phyloP scores from a whole-genome alignment of 305 asterid species.

The Fraxinus nigra region DNA sequence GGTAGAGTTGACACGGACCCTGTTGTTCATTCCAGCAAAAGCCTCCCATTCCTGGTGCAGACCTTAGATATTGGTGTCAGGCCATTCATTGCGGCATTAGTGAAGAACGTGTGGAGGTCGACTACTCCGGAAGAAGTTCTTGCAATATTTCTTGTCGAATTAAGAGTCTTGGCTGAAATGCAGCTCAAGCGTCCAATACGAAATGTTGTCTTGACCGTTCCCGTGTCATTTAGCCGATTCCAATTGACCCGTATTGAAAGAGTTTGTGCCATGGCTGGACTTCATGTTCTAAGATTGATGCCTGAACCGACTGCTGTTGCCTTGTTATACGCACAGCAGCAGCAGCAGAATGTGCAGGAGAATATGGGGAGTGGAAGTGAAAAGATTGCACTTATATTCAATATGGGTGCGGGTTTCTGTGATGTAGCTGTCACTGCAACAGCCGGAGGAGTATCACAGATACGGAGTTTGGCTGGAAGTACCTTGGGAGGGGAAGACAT shows the following conservation, averaged over 20 bases:
- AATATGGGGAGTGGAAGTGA: constrained; percentile 68
- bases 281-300: constrained; percentile 73
- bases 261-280: constrained; percentile 96
- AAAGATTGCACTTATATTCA: constrained; percentile 67
- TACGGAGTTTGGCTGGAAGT: constrained; percentile 64
- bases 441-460: constrained; percentile 82
- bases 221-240: constrained; percentile 75
- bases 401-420: constrained; percentile 91
- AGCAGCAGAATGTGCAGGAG: constrained; percentile 49
- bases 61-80: constrained; percentile 67
- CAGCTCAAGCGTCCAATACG: constrained; percentile 58
- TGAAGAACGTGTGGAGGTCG: constrained; percentile 77
- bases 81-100: constrained; percentile 78
- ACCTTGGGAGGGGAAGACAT: constrained; percentile 80
- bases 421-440: constrained; percentile 75
- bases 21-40: constrained; percentile 60
- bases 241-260: constrained; percentile 64
- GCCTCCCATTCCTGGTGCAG: constrained; percentile 80
- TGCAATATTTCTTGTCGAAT: constrained; percentile 68
- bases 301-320: constrained; percentile 94
- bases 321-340: constrained; percentile 76
- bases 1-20: constrained; percentile 89
- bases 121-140: constrained; percentile 91
- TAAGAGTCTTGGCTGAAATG: constrained; percentile 63
- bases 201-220: constrained; percentile 58